Evolutionary conservation across 108 stramenopile species (phyloP).

Genomic region (Pelagomonas calceolata): DNA sequence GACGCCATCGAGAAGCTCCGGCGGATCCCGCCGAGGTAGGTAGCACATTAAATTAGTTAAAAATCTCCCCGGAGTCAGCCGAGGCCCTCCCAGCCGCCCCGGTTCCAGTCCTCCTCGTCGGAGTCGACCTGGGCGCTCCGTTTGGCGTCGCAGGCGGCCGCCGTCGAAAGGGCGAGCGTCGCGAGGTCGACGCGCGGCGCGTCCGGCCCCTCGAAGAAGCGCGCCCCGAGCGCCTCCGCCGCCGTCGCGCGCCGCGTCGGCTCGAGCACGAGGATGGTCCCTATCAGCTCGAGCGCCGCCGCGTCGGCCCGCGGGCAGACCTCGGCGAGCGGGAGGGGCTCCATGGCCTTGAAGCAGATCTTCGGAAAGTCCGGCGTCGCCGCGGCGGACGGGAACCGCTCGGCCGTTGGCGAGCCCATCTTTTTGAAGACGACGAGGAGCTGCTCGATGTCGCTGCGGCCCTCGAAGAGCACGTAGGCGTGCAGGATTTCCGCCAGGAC

Average conservation of each 20-base stretch:
- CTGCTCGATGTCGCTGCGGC: background rate
- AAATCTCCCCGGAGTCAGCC: no score
- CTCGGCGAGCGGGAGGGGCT: background rate
- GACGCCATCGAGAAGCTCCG: no score
- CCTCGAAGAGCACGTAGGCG: background rate
- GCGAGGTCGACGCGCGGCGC: no score
- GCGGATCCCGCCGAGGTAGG: no score
- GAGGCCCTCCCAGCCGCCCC: no score
- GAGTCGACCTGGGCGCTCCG: no score
- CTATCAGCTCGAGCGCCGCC: background rate
- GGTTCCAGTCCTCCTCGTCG: no score
- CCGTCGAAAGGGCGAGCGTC: no score
- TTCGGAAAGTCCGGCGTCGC: background rate
- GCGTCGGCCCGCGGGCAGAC: background rate
- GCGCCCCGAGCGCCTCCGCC: background rate
- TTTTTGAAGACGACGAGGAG: background rate
- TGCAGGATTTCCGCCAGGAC: slow-evolving; percentile 38
- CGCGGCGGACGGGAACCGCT: background rate
- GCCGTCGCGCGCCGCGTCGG: background rate
- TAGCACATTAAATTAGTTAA: no score
- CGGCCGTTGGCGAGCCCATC: background rate
- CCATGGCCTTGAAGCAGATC: background rate
- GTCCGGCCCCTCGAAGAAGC: background rate
- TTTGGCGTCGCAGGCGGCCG: no score
- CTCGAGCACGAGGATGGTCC: background rate